Evolutionary conservation across 164 flowering plant genomes (phyloP), one percentile per base, ranked within the genome.

Genomic region (Vitis amurensis): DNA sequence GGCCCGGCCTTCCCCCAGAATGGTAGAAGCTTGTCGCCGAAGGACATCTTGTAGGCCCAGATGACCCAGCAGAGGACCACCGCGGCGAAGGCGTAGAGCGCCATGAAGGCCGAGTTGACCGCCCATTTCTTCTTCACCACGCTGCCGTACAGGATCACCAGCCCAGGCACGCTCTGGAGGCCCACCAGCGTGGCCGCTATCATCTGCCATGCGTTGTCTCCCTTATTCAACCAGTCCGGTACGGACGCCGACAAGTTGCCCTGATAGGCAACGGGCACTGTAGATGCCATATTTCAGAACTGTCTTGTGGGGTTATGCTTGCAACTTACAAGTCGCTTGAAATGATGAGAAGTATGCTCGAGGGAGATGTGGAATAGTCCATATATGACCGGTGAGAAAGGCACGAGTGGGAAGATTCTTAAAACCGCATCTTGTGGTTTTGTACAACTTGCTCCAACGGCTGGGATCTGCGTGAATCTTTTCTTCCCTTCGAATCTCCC

Each of bases 171-270:
- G 64, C 64, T 61, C 48, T 61, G 64, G 47, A 61, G 64, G 44
- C 64, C 64, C 0, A 61, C 64, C 13, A 61, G 64, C 23, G 64
- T 61, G 48, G 64, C 64, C 11, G 64, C 11, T 3, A 30, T 61
- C 64, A 61, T 61, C 64, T 61, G 64, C 64, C 64, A 61, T 11
- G 64, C 64, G 64, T 61, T 61, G 64, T 61, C 64, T n/a, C 64
- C 64, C 48, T 61, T 61, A 31, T 61, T 61, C 48, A 61, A 47
- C 64, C 64, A 61, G 48, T 0, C 64, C 14, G 64, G 64, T 5
- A 27, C 48, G 4, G 64, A 37, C 44, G 48, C 47, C 48, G 64
- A 61, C 12, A 47, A 11, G 0, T 47, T 9, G 4, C 47, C 64
- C 48, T 30, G 48, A 47, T 61, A 61, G 29, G 63, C 63, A 11